phyloP scores from a whole-genome alignment of 805 yeast species.

The Pichia kluyveri region DNA sequence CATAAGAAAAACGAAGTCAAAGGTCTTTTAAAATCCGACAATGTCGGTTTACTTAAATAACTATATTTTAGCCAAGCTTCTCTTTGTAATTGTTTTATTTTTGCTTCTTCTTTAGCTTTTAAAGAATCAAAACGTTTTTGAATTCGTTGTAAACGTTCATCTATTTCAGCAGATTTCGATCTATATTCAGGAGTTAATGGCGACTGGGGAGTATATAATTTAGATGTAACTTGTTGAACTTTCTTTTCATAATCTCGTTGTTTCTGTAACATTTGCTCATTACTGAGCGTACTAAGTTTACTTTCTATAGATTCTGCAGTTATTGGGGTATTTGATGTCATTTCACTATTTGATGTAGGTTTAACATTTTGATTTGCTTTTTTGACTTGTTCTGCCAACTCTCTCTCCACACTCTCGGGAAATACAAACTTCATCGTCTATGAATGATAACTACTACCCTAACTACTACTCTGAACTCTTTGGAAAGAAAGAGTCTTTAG shows the following conservation, averaged over 20 bases:
- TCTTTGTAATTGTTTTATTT: slow-evolving; percentile 8
- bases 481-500: too few species aligned
- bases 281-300: background rate
- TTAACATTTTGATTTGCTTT: background rate
- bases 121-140: slow-evolving; percentile 17
- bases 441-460: too few species aligned
- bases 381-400: slow-evolving; percentile 1
- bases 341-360: background rate
- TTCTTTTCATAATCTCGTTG: slow-evolving; percentile 12
- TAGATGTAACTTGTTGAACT: slow-evolving; percentile 12
- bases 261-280: background rate
- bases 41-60: slow-evolving; percentile 19
- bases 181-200: slow-evolving; percentile 19
- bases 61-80: slow-evolving; percentile 12
- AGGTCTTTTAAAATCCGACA: slow-evolving; percentile 27
- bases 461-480: too few species aligned
- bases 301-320: too few species aligned
- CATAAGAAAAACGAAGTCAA: slow-evolving; percentile 23
- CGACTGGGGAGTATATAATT: slow-evolving; percentile 21
- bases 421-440: slow-evolving; percentile 5
- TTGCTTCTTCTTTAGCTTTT: slow-evolving; percentile 15
- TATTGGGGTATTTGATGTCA: background rate
- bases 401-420: slow-evolving; percentile 7
- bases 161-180: slow-evolving; percentile 23
- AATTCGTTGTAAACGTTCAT: slow-evolving; percentile 19